Evolutionary conservation across 2,329 filamentous ascomycete genomes (phyloP).

Genomic region (Colletotrichum sp.): DNA sequence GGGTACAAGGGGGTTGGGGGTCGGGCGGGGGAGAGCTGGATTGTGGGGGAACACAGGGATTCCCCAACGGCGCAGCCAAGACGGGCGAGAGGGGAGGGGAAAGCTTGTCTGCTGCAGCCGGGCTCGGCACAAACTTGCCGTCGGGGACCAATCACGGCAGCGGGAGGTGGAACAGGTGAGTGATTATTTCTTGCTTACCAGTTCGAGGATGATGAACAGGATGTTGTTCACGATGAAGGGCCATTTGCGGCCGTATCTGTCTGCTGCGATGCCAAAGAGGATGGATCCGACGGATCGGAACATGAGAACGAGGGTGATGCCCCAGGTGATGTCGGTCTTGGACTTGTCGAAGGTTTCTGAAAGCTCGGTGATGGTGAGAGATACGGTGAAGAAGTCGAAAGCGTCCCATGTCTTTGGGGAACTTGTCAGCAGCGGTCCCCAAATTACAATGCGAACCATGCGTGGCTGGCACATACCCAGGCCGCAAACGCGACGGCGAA

Average conservation of each 20-base stretch:
- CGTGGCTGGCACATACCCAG: constrained; percentile 49
- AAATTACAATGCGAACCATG: background rate
- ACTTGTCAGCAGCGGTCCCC: background rate
- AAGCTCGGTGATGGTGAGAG: constrained; percentile 61
- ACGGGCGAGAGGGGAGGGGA: background rate
- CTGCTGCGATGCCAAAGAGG: constrained; percentile 58
- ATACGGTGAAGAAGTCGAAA: constrained; percentile 72
- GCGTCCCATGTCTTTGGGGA: constrained; percentile 61
- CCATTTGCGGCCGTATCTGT: constrained; percentile 68
- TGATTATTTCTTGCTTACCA: constrained; percentile 52
- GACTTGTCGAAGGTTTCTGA: constrained; percentile 56
- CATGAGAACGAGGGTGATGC: constrained; percentile 68
- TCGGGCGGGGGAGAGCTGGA: background rate
- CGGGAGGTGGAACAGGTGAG: background rate
- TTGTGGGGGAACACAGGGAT: constrained; percentile 10
- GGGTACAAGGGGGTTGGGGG: background rate
- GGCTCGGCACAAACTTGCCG: constrained; percentile 9
- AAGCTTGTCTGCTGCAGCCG: constrained; percentile 15
- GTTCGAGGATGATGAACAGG: constrained; percentile 73
- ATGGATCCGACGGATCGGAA: constrained; percentile 62
- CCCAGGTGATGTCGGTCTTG: constrained; percentile 67
- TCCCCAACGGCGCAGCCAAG: constrained; percentile 16
- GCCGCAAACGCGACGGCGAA: constrained; percentile 60
- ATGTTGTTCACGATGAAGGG: constrained; percentile 79
- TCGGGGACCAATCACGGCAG: background rate